Evolutionary conservation across 2,329 filamentous ascomycete genomes (phyloP), one percentile per base, ranked within the genome.

Genomic region (Xylariaceae sp.): DNA sequence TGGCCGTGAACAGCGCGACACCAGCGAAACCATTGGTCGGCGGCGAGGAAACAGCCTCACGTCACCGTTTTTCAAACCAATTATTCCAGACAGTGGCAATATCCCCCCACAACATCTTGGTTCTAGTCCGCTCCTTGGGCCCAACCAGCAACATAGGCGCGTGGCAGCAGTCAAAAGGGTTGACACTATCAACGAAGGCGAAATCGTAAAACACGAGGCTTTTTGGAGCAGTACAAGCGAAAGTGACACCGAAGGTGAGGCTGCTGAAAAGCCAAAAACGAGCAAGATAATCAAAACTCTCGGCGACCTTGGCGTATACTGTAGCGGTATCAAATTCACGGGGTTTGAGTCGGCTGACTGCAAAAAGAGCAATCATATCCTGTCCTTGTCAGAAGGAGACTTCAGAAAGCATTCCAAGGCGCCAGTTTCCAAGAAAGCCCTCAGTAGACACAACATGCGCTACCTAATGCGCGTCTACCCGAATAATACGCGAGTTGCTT

Each of bases 391-490:
- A 64, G 93, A 98, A 70, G 82, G 84, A 46, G 89, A 85, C 5
- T 96, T 96, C 59, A 82, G 88, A 57, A 86, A 82, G 60, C 80
- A 93, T 59, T 90, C 84, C 60, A 85, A 84, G 53, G 82, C 85
- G 37, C 77, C 82, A 37, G 85, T 88, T 20, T 82, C 82, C 48
- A 95, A 94, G 68, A 79, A 81, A 50, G 75, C 86, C 3, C 77
- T 97, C 21, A 86, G 92, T 58, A 83, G 86, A 48, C 93, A 98
- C 74, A 98, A 98, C 65, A 86, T 89, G 75, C 82, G 84, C 33
- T 88, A 91, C 63, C 72, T 96, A 60, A 96, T 96, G 80, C 85
- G 93, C 35, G 90, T 97, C 8, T 98, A 98, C 62, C 93, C 93
- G 6, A 86, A 88, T 44, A 84, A 81, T 29, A 83, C 82, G 56